Base-by-base conservation (phyloP, 768 basidiomycete species). In the Kwoniella sp. region DNA sequence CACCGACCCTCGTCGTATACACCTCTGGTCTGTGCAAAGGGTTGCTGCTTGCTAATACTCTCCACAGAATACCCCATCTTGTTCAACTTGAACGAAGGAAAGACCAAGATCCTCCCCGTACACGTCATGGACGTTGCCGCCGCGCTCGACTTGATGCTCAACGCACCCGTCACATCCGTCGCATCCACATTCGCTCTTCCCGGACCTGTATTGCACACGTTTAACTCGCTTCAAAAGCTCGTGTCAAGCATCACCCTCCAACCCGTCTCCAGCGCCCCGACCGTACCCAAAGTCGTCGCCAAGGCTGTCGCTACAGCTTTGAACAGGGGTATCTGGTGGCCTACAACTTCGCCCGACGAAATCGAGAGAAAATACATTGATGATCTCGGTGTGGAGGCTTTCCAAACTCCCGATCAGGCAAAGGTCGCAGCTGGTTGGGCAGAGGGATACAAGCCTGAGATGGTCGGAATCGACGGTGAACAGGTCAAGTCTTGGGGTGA, bases 61-160 rank as follows among this genome's bases (percentile, higher is more conserved):
- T 61, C 21, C 2, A n/a, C 63, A 94, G 93, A 86, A 69, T 94
- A 90, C 86, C 89, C 94, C 15, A 88, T 92, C 64, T 89, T 90
- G 85, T 98, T 89, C 91, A 90, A 90, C 78, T 84, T 98, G 65
- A 99, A 99, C 83, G 81, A 89, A 73, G 90, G 87, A 37, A 82
- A 89, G 79, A 94, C 96, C 24, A 87, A 86, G 81, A 86, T 90
- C 80, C 89, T 92, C 33, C 96, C 96, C 0, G 91, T 90, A 50
- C 93, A 97, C 84, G 91, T 96, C 24, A 80, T 94, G 74, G 94
- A 99, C 75, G 91, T 98, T 60, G 95, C 96, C 10, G 89, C 94
- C 80, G 94, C 88, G 5, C 85, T 98, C 58, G 90, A 91, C 82
- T 81, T 91, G 65, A 85, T 90, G 80, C 83, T 85, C 49, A 84